Evolutionary conservation across 768 basidiomycete genomes (phyloP).

Genomic region (Cubamyces sp.): DNA sequence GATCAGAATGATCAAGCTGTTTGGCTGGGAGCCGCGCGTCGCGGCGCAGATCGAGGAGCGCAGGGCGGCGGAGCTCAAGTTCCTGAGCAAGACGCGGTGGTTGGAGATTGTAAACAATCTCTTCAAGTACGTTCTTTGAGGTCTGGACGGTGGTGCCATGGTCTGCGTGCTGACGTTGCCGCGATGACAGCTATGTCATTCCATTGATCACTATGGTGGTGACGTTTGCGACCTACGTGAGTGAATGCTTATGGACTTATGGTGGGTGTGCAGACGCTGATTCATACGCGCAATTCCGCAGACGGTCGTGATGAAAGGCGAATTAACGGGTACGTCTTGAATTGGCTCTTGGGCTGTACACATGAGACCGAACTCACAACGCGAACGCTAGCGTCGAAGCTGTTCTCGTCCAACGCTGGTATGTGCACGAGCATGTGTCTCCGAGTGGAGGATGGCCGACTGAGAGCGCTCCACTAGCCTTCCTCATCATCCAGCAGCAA

Average conservation of each 20-base stretch:
- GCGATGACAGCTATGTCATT: slow-evolving; percentile 50
- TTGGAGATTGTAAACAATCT: slow-evolving; percentile 49
- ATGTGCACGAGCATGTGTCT: slow-evolving; percentile 7
- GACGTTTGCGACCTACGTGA: slow-evolving; percentile 62
- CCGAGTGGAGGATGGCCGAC: slow-evolving; percentile 46
- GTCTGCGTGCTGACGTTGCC: not conserved
- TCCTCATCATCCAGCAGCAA: slow-evolving; percentile 60
- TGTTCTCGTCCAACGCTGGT: slow-evolving; percentile 42
- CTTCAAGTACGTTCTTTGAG: slow-evolving; percentile 47
- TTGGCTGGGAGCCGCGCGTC: slow-evolving; percentile 50
- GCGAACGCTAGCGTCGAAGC: slow-evolving; percentile 32
- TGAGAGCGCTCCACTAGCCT: slow-evolving; percentile 52
- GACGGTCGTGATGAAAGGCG: slow-evolving; percentile 43
- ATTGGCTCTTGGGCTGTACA: not conserved
- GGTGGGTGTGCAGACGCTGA: not conserved
- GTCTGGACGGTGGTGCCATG: no score
- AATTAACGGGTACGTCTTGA: slow-evolving; percentile 35
- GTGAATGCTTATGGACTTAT: no score
- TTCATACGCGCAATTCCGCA: slow-evolving; percentile 6
- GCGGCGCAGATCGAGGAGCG: slow-evolving; percentile 54
- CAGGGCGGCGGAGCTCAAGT: slow-evolving; percentile 62
- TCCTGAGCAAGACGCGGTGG: slow-evolving; percentile 56
- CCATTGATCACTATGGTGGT: slow-evolving; percentile 69
- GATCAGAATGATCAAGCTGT: slow-evolving; percentile 55
- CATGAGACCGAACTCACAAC: not conserved